These are phyloP conservation scores for Luffa aegyptiaca DNA, from an alignment of 306 rosid species.

Conservation along the genomic window DNA sequence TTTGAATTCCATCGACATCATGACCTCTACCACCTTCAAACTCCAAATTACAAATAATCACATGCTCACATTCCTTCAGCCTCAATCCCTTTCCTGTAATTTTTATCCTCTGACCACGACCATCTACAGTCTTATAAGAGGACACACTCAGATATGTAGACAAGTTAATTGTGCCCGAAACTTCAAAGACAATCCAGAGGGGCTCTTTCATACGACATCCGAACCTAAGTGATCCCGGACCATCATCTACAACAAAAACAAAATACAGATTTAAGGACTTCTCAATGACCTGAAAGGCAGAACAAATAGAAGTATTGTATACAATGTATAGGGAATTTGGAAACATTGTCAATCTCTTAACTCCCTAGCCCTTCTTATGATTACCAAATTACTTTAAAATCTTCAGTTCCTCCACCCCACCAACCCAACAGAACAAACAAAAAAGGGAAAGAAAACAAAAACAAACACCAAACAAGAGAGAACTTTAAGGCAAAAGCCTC, in stretches of 20 bases:
- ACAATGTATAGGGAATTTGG: not conserved
- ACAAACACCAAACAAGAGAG: not conserved
- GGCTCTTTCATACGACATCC: constrained; percentile 79
- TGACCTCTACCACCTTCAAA: constrained; percentile 91
- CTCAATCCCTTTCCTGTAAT: constrained; percentile 73
- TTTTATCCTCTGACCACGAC: constrained; percentile 75
- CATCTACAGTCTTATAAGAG: constrained; percentile 76
- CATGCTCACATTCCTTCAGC: constrained; percentile 88
- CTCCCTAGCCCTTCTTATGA: not conserved
- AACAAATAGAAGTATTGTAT: not conserved
- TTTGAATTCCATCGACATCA: constrained; percentile 91
- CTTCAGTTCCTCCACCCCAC: not conserved
- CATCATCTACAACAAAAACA: constrained; percentile 55
- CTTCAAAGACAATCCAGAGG: constrained; percentile 82
- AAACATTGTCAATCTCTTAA: not conserved
- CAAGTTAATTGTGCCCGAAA: constrained; percentile 67
- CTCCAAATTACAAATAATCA: constrained; percentile 85
- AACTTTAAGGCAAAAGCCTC: not conserved
- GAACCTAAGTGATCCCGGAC: constrained; percentile 81
- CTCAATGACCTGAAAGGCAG: not conserved
- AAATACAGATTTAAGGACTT: not conserved
- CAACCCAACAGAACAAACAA: not conserved
- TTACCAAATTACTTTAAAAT: not conserved
- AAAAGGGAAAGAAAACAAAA: not conserved
- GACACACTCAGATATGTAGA: constrained; percentile 64